Percentiles rank a stretch among this genome's conserved stretches.
These are phyloP conservation scores for Neopestalotiopsis rosae DNA, from an alignment of 2,329 filamentous ascomycete species.

Conservation along the genomic window DNA sequence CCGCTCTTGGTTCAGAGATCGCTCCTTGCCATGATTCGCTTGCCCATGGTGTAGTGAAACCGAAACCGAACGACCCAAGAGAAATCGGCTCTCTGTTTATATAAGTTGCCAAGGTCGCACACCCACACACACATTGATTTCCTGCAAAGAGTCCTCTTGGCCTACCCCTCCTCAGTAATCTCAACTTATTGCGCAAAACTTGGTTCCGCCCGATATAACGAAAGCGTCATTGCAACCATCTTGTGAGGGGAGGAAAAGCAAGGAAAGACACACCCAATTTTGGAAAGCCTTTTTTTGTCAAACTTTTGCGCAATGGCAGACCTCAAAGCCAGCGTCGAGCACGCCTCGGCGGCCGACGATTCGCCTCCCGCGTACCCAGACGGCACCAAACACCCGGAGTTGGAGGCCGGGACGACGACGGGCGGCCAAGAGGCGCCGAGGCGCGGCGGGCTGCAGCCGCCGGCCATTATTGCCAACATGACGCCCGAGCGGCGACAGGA, in stretches of 20 bases:
- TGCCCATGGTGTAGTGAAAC: constrained; percentile 21
- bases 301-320: constrained; percentile 8
- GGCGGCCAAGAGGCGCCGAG: constrained; percentile 24
- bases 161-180: not conserved
- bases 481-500: constrained; percentile 53
- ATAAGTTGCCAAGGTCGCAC: not conserved
- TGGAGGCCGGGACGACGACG: not conserved
- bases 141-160: not conserved
- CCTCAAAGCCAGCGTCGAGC: constrained; percentile 19
- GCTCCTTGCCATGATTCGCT: not conserved
- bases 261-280: no score
- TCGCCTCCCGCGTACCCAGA: constrained; percentile 8
- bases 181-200: not conserved
- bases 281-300: not conserved
- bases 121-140: not conserved
- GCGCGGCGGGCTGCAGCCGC: constrained; percentile 32
- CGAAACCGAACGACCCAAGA: not conserved
- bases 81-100: not conserved
- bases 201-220: not conserved
- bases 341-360: constrained; percentile 18
- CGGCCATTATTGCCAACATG: constrained; percentile 47
- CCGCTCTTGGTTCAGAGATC: not conserved
- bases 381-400: constrained; percentile 8
- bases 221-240: not conserved
- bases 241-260: not conserved